Base-by-base conservation (phyloP, 1,284 basidiomycete species). In the Fistulina hepatica region DNA sequence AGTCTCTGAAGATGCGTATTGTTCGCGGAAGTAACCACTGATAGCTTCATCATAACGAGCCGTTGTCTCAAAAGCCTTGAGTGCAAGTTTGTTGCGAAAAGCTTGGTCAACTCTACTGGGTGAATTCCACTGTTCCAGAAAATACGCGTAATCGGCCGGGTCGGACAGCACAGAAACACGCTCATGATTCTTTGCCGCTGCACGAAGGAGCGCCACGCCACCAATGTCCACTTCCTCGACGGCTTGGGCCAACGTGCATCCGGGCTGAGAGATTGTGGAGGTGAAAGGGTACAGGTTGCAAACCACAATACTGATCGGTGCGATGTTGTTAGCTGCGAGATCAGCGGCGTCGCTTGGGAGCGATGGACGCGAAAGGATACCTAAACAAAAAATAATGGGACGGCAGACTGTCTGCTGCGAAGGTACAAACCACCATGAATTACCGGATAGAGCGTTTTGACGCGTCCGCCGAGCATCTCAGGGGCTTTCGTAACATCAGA, bases 281-380 rank as follows among this genome's bases (percentile, higher is more conserved):
- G 83, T 79, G 65, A 99, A 99, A 2, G 95, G 95, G 67, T 99
- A 98, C 37, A 99, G 80, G 64, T 99, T 99, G 80, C 95, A 99
- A 42, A 97, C 90, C 40, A 97, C 91, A 62, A 97, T 81, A 38
- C 83, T 81, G 63, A 97, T 95, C 43, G 86, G 84, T 12, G 82
- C 74, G 59, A 97, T 95, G 41, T 68, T 69, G 54, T 93, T 89
- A 11, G 78, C 67, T 23, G 71, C 63, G 40, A 97, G 72, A 59
- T 97, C 93, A 39, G 71, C 67, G 48, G 88, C 72, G 63, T 97
- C 92, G 7, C 86, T 88, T 4, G 82, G 73, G 48, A 90, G 92
- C 28, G 15, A 8, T 39, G 80, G 72, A 19, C 92, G 80, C 5
- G 92, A 88, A 34, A 97, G 75, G 48, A 97, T 97, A 36, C 91